Evolutionary conservation across 2,329 filamentous ascomycete genomes (phyloP).

Genomic region (Cercospora canescens): DNA sequence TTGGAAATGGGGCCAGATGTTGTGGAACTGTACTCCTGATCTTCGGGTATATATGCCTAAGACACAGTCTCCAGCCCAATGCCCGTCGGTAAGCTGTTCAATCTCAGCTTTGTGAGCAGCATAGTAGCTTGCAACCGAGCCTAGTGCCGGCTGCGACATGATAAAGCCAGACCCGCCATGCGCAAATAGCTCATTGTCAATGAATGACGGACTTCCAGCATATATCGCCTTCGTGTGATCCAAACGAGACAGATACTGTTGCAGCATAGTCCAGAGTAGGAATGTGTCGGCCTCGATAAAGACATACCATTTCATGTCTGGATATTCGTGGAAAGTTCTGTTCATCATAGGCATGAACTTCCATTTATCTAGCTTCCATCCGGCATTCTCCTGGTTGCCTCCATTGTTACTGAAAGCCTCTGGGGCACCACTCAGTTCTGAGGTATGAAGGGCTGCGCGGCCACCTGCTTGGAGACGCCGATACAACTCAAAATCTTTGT

Average conservation of each 20-base stretch:
- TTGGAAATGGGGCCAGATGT: background rate
- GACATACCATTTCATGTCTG: conserved; percentile 56
- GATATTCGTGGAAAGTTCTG: conserved; percentile 35
- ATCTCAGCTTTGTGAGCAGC: background rate
- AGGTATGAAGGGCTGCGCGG: conserved; percentile 30
- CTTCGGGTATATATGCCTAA: background rate
- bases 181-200: conserved; percentile 40
- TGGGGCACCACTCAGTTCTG: conserved; percentile 13
- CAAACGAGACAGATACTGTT: conserved; percentile 54
- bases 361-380: conserved; percentile 46
- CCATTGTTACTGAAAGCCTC: conserved; percentile 14
- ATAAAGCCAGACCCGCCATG: conserved; percentile 47
- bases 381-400: conserved; percentile 24
- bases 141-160: conserved; percentile 41
- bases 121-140: background rate
- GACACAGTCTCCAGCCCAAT: background rate
- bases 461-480: conserved; percentile 33
- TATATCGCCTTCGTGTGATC: conserved; percentile 39
- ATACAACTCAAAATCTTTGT: conserved; percentile 39
- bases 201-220: conserved; percentile 55
- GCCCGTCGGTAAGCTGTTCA: background rate
- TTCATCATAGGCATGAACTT: conserved; percentile 52
- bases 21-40: background rate
- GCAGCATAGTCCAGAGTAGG: conserved; percentile 53
- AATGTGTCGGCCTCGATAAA: conserved; percentile 62